These are phyloP conservation scores for Trifolium repens DNA, from an alignment of 306 rosid genomes.

Conservation along the genomic window DNA sequence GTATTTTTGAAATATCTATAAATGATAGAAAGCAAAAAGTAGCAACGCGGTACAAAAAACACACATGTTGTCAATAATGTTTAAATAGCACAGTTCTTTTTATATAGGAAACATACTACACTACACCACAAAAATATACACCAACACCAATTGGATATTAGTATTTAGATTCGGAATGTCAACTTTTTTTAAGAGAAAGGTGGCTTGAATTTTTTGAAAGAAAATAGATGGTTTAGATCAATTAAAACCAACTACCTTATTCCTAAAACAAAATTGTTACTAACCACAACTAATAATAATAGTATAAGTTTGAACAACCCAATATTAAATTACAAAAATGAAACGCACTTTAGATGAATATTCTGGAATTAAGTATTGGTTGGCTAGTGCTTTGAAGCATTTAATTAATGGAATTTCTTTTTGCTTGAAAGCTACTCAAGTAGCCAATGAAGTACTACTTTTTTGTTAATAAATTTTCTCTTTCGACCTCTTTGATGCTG, in stretches of 20 bases:
- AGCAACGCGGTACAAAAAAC: no score
- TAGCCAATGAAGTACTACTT: not conserved
- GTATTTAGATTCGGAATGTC: not conserved
- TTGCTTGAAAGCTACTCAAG: not conserved
- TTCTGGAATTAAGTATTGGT: conserved; percentile 19
- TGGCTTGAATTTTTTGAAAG: not conserved
- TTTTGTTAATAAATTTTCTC: not conserved
- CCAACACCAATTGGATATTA: not conserved
- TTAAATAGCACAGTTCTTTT: no score
- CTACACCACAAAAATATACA: not conserved
- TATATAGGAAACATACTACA: no score
- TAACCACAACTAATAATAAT: not conserved
- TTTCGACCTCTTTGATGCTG: not conserved
- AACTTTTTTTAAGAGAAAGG: not conserved
- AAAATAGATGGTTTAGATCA: not conserved
- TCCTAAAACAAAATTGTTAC: not conserved
- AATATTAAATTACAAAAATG: not conserved
- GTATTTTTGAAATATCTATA: no score
- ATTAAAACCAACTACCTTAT: not conserved
- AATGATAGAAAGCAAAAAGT: no score
- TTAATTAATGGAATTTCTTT: conserved; percentile 14
- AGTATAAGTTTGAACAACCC: not conserved
- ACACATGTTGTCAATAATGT: no score
- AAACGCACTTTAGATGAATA: not conserved
- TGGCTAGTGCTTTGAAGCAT: conserved; percentile 14